Base-by-base conservation (phyloP, 1,139 yeast species). In the Wickerhamomyces sp. region DNA sequence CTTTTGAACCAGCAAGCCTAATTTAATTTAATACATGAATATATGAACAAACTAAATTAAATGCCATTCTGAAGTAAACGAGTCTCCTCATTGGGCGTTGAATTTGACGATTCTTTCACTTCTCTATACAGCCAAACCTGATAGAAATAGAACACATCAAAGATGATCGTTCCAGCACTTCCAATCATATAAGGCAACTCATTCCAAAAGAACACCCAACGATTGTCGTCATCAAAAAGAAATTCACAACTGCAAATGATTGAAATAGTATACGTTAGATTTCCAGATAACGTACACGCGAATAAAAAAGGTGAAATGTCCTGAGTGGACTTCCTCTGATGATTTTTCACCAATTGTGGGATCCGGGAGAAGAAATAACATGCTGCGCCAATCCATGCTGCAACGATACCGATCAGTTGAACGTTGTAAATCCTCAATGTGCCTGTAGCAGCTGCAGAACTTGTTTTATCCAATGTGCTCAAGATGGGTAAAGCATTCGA, bases 141-240 rank as follows among this genome's bases (percentile, higher is more conserved):
- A 54, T 75, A 73, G 49, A 89, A 81, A 54, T 87, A 88, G 13
- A 75, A 61, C 22, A 77, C 46, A 56, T 89, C 97, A 59, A 88
- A 87, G 5, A 79, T 47, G 17, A 89, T 72, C 0, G 96, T 88
- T 5, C 96, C 96, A 0, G 89, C 74, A 44, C 94, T 81, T 0
- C 96, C 96, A 21, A 88, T 51, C 17, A 89, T 70, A 51, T 83
- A 89, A 0, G 97, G 95, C 36, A 87, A 59, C 50, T 87, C 95
- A 37, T 75, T 78, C 41, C 62, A 42, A 31, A 88, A 59, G 52
- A 85, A 89, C 10, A 49, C 64, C 31, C 54, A 36, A 41, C 68
- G 68, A n/a, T n/a, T n/a, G 20, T 66, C 59, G 9, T 44, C 46
- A n/a, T 47, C 49, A 22, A 37, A 38, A 14, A 62, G 31, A 36